A percentile compares a stretch with the other conserved stretches of the same genome.
Evolutionary conservation across 192 early-diverging fungal species (phyloP).

Genomic region (Hyaloraphidium curvatum): DNA sequence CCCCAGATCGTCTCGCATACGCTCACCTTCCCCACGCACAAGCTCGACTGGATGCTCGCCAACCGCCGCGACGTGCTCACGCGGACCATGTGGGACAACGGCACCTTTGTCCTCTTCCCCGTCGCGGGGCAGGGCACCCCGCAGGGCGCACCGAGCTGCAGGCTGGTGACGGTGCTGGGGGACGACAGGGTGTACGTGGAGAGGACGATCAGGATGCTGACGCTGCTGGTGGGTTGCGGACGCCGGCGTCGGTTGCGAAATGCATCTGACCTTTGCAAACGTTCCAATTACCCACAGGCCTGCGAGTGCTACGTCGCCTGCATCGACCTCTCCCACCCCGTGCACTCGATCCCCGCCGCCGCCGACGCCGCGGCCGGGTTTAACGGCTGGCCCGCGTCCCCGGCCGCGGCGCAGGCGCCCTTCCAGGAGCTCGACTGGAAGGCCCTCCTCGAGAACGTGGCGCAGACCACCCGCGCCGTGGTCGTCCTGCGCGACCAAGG

Average conservation of each 20-base stretch:
- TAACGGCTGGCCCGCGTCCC: neutral
- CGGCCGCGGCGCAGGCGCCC: neutral
- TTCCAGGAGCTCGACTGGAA: neutral
- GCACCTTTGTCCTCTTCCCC: constrained; percentile 24
- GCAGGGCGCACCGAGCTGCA: constrained; percentile 24
- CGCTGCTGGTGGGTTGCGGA: constrained; percentile 37
- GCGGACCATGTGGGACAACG: constrained; percentile 63
- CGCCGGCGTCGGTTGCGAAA: neutral
- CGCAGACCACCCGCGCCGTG: constrained; percentile 37
- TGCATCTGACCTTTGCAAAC: no score
- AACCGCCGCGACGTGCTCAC: constrained; percentile 37
- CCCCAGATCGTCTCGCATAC: no score
- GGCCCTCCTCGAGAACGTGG: constrained; percentile 16
- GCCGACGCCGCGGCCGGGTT: neutral
- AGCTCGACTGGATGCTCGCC: constrained; percentile 60
- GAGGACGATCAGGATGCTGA: constrained; percentile 45
- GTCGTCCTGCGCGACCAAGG: constrained; percentile 33
- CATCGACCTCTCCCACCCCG: constrained; percentile 10
- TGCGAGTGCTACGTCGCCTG: constrained; percentile 31
- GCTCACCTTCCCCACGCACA: constrained; percentile 32
- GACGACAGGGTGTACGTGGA: constrained; percentile 53
- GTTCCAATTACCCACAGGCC: no score
- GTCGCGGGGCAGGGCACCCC: constrained; percentile 22
- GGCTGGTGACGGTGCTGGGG: constrained; percentile 36
- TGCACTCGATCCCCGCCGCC: neutral